phyloP scores from a whole-genome alignment of 106 monocot genomes.

The Acanthochlamys bracteata region DNA sequence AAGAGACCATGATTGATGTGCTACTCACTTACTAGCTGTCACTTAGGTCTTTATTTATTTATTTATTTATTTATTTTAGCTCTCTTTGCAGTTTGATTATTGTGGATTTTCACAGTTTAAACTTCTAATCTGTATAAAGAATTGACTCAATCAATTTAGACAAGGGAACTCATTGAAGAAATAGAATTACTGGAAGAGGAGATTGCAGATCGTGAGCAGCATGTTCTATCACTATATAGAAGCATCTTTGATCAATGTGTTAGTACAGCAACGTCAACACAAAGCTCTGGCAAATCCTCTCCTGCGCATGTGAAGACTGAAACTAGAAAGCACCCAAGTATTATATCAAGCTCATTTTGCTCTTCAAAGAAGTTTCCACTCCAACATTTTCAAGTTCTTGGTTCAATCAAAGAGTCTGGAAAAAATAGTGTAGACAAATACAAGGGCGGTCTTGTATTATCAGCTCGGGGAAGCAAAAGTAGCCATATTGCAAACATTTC shows the following conservation, averaged over 20 bases:
- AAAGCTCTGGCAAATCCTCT: conserved; percentile 52
- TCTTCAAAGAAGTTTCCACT: conserved; percentile 73
- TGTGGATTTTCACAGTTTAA: too few species aligned
- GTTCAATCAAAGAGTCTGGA: conserved; percentile 34
- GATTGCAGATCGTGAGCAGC: conserved; percentile 67
- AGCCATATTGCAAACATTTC: conserved; percentile 11
- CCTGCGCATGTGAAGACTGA: conserved; percentile 47
- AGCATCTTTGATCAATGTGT: conserved; percentile 62
- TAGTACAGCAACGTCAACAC: conserved; percentile 41
- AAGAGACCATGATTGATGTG: too few species aligned
- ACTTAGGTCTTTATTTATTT: too few species aligned
- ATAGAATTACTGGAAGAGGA: conserved; percentile 76
- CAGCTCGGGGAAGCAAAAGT: conserved; percentile 13
- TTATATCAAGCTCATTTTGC: conserved; percentile 78
- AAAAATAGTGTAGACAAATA: conserved; percentile 18
- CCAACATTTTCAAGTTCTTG: conserved; percentile 41
- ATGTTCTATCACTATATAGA: conserved; percentile 73
- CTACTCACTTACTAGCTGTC: too few species aligned
- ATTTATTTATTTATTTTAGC: too few species aligned
- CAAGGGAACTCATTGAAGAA: conserved; percentile 63
- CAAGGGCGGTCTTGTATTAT: conserved; percentile 18
- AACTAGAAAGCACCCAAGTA: conserved; percentile 43
- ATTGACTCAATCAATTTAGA: conserved; percentile 23
- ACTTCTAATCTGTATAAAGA: too few species aligned
- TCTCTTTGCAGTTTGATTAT: too few species aligned